Evolutionary conservation across 805 yeast species (phyloP).

Genomic region (Pichia nakasei): DNA sequence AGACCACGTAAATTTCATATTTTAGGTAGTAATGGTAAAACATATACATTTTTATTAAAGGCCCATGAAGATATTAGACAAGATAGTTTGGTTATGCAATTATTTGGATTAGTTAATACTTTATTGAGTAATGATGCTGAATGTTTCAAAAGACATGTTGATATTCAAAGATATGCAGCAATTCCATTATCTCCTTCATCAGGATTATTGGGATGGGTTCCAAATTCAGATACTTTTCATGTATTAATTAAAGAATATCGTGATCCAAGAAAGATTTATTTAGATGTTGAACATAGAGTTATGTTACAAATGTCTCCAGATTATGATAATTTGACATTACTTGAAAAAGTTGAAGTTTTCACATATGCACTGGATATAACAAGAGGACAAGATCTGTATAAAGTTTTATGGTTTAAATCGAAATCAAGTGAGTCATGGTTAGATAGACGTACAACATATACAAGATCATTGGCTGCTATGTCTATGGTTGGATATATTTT

Average conservation of each 20-base stretch:
- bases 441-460: slow-evolving; percentile 92
- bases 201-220: slow-evolving; percentile 97
- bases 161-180: slow-evolving; percentile 85
- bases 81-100: slow-evolving; percentile 95
- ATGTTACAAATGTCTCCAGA: slow-evolving; percentile 98
- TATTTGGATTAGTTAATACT: slow-evolving; percentile 91
- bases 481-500: slow-evolving; percentile 97
- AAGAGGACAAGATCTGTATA: slow-evolving; percentile 90
- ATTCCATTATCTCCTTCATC: slow-evolving; percentile 94
- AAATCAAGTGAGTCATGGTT: slow-evolving; percentile 97
- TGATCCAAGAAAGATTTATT: slow-evolving; percentile 78
- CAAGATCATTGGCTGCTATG: slow-evolving; percentile 95
- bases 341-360: slow-evolving; percentile 94
- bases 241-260: slow-evolving; percentile 86
- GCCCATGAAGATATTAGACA: slow-evolving; percentile 98
- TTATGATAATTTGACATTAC: slow-evolving; percentile 77
- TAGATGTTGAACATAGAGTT: slow-evolving; percentile 89
- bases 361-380: slow-evolving; percentile 93
- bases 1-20: slow-evolving; percentile 81
- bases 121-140: slow-evolving; percentile 84
- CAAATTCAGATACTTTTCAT: slow-evolving; percentile 95
- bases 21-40: slow-evolving; percentile 86
- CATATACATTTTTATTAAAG: slow-evolving; percentile 72
- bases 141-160: slow-evolving; percentile 91
- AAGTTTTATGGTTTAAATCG: slow-evolving; percentile 93